A percentile compares a stretch with the other conserved stretches of the same genome.
These are phyloP conservation scores for Ceratocystis smalleyi DNA, from an alignment of 2,329 filamentous ascomycete genomes.

Conservation along the genomic window DNA sequence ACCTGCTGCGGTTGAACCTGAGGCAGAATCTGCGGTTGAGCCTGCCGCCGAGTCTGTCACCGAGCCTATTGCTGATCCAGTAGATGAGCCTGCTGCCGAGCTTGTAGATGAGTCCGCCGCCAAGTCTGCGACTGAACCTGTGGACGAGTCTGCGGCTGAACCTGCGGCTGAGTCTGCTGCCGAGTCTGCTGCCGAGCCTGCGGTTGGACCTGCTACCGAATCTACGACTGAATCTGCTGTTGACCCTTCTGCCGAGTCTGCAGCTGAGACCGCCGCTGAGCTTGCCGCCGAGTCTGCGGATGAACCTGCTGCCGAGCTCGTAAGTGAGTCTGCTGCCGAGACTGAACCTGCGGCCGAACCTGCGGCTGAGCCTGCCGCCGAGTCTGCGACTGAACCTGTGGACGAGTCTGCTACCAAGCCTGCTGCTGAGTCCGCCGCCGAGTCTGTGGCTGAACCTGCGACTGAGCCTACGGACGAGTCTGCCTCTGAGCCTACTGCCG, in stretches of 20 bases:
- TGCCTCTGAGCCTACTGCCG: neutral
- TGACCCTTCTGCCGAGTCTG: neutral
- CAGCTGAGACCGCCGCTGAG: neutral
- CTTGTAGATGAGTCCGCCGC: no score
- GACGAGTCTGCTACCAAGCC: slow-evolving; percentile 9
- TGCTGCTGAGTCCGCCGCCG: slow-evolving; percentile 5
- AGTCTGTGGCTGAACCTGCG: neutral
- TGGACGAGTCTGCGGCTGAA: neutral
- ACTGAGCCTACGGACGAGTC: neutral
- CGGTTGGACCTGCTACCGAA: no score
- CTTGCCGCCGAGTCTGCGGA: neutral
- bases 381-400: neutral
- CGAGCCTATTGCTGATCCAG: slow-evolving; percentile 6
- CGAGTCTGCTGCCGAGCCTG: no score
- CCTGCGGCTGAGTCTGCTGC: no score
- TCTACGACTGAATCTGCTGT: slow-evolving; percentile 6
- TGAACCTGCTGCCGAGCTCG: neutral
- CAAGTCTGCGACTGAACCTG: neutral
- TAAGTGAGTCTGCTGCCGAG: neutral
- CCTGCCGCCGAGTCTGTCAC: slow-evolving; percentile 10
- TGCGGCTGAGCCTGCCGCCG: neutral
- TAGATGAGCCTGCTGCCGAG: neutral
- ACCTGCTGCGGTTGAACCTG: neutral
- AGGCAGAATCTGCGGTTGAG: neutral
- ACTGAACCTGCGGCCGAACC: neutral